These are phyloP conservation scores for Hypomyces rosellus DNA, from an alignment of 2,329 filamentous ascomycete genomes.

Conservation along the genomic window DNA sequence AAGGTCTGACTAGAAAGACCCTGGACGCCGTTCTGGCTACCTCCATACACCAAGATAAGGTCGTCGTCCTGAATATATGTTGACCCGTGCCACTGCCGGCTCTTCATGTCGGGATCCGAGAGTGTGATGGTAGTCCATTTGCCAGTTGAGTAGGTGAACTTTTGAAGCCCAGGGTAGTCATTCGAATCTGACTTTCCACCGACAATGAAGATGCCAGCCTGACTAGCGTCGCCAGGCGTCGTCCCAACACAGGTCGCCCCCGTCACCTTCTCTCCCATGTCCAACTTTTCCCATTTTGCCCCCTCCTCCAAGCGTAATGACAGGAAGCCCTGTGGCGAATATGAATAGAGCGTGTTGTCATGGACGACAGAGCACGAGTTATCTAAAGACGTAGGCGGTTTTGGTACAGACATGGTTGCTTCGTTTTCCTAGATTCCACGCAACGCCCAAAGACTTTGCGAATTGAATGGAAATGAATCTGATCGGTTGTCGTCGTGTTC, in stretches of 20 bases:
- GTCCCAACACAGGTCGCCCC: conserved; percentile 73
- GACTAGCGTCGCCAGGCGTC: conserved; percentile 49
- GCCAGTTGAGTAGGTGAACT: conserved; percentile 48
- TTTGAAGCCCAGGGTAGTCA: conserved; percentile 70
- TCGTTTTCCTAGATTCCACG: conserved; percentile 5
- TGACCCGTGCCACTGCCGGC: conserved; percentile 68
- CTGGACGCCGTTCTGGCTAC: conserved; percentile 55
- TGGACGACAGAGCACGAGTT: conserved; percentile 77
- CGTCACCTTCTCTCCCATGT: conserved; percentile 62
- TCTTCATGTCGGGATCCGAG: conserved; percentile 49
- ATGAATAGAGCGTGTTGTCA: conserved; percentile 79
- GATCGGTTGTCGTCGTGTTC: background rate
- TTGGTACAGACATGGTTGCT: conserved; percentile 61
- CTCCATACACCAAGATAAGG: conserved; percentile 74
- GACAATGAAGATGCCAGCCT: conserved; percentile 69
- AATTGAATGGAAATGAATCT: background rate
- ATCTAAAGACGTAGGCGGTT: conserved; percentile 62
- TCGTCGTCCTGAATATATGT: conserved; percentile 65
- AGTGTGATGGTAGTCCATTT: conserved; percentile 45
- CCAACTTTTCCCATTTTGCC: conserved; percentile 63
- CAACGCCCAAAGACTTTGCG: background rate
- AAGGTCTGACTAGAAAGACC: conserved; percentile 67
- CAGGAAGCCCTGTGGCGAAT: conserved; percentile 68
- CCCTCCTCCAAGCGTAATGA: conserved; percentile 63
- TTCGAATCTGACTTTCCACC: conserved; percentile 56